A percentile compares a stretch with the other conserved stretches of the same genome.
Evolutionary conservation across 163 green algal genomes (phyloP).

Genomic region (Botryococcus braunii): DNA sequence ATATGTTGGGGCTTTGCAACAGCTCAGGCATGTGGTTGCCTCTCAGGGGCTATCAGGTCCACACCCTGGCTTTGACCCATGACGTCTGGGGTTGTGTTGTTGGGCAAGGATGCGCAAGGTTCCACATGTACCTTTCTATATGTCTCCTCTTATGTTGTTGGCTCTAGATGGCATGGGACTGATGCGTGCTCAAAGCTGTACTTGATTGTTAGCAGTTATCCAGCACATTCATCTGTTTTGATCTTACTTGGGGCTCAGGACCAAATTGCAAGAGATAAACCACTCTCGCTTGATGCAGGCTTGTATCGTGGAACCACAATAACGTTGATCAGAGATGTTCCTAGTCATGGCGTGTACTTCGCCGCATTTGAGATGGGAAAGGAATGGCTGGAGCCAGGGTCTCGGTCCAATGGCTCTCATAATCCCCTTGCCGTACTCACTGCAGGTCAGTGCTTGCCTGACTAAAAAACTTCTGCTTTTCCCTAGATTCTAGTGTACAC

Average conservation of each 20-base stretch:
- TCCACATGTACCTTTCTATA: too few species aligned
- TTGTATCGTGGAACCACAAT: conserved; percentile 48
- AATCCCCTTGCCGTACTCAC: conserved; percentile 7
- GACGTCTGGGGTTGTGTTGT: too few species aligned
- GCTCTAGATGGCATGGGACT: too few species aligned
- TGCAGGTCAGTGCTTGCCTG: conserved; percentile 9
- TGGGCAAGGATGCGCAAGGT: too few species aligned
- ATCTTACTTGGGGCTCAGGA: too few species aligned
- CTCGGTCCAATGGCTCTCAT: neutral
- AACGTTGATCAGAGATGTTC: conserved; percentile 49
- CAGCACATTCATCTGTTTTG: too few species aligned
- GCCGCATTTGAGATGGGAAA: conserved; percentile 19
- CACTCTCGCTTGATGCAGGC: conserved; percentile 37
- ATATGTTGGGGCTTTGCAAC: conserved; percentile 41
- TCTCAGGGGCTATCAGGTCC: conserved; percentile 36
- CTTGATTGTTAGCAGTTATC: too few species aligned
- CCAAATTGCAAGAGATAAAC: too few species aligned
- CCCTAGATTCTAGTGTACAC: too few species aligned
- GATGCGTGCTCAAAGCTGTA: too few species aligned
- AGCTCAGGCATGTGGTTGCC: conserved; percentile 34
- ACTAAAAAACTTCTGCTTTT: too few species aligned
- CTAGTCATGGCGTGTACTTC: conserved; percentile 51
- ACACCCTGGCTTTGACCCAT: neutral
- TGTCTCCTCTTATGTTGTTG: too few species aligned
- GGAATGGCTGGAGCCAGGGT: conserved; percentile 23